Base-by-base conservation (phyloP, 768 basidiomycete species). In the Termitomyces sp. region DNA sequence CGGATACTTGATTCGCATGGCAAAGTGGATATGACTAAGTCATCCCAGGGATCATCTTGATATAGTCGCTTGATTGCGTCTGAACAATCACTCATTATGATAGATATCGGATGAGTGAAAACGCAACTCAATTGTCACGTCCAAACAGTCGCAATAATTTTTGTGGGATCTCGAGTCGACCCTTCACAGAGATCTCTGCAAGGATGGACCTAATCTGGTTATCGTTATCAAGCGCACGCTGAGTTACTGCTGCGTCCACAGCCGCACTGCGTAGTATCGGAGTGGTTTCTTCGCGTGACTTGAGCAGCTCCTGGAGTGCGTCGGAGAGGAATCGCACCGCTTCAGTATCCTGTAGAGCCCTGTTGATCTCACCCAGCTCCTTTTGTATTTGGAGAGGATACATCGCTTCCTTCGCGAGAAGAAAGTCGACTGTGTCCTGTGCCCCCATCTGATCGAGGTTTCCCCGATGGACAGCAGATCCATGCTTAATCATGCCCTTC, bases 341-440 rank as follows among this genome's bases (percentile, higher is more conserved):
- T 16, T 55, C 54, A 9, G 58, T 59, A 18, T 59, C 58, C 24
- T 50, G 46, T 18, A 59, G 58, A 12, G 58, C 31, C 22, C 54
- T 50, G 8, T 57, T 57, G 45, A 61, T 47, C 16, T 61, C 61
- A 11, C 53, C 61, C 42, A 61, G 39, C 36, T 61, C 61, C 47
- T 51, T 53, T 18, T 61, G 61, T 15, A 61, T 61, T 48, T 54
- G 61, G 2, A 61, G 57, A 37, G 57, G 56, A 47, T 55, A 58
- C 22, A 58, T 42, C 33, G 64, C 44, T 33, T 60, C 37, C 47
- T 68, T 48, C 55, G 67, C 52, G 22, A 61, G 44, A 59, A 68
- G 51, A 55, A 65, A 63, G 37, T 59, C 49, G 39, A 62, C 58
- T 2, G 58, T 62, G 60, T 67, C 24, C 39, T 58, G 57, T 12